Conservation (phyloP, 306 rosid genomes). For the Argentina anserina region DNA sequence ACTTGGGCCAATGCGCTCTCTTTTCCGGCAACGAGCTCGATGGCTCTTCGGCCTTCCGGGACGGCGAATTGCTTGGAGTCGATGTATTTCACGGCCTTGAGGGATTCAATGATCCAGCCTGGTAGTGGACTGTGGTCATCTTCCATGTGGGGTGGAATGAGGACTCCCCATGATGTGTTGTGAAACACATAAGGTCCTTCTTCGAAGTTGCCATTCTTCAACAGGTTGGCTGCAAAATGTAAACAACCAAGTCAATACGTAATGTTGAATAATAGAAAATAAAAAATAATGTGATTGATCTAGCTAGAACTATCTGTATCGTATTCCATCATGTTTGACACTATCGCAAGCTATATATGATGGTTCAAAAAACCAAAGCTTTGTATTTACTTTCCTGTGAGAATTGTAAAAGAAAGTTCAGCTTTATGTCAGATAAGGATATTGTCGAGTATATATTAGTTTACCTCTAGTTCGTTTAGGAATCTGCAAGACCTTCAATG, state of each 20-base stretch:
- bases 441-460: too few relatives aligned
- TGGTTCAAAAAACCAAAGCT: too few relatives aligned
- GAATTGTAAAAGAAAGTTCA: background rate
- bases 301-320: too few relatives aligned
- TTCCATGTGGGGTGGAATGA: constrained; percentile 70
- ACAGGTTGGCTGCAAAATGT: constrained; percentile 46
- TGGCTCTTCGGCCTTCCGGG: constrained; percentile 62
- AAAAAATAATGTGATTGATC: background rate
- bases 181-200: constrained; percentile 69
- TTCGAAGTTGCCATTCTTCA: constrained; percentile 76
- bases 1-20: constrained; percentile 72
- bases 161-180: constrained; percentile 53
- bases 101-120: constrained; percentile 85
- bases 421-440: too few relatives aligned
- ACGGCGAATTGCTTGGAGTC: constrained; percentile 60
- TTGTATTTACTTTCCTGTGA: background rate
- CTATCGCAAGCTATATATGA: too few relatives aligned
- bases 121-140: constrained; percentile 68
- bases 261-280: background rate
- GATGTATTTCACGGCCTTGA: constrained; percentile 78
- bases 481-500: constrained; percentile 48
- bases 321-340: too few relatives aligned
- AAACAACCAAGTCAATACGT: background rate
- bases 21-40: constrained; percentile 77
- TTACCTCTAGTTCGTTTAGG: constrained; percentile 57